A percentile compares a stretch with the other conserved stretches of the same genome.
phyloP scores from a whole-genome alignment of 2,329 filamentous ascomycete genomes.

The Neopestalotiopsis sp. region DNA sequence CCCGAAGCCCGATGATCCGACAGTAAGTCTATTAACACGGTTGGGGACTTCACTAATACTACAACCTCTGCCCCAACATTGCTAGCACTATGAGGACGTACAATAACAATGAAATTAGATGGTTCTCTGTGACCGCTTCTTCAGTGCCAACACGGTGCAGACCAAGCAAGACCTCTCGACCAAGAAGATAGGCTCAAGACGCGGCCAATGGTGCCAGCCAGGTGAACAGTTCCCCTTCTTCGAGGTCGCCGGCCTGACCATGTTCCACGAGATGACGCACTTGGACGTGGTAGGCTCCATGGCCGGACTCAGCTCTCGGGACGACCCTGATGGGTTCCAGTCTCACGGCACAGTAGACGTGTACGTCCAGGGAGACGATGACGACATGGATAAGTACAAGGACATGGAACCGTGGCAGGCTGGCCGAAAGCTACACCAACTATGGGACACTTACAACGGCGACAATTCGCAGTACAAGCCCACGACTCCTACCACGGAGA shows the following conservation, averaged over 20 bases:
- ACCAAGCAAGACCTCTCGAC: background rate
- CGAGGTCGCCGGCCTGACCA: conserved; percentile 12
- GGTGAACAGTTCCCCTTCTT: conserved; percentile 2
- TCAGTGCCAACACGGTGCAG: background rate
- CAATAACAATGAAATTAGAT: background rate
- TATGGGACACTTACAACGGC: background rate
- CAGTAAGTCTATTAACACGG: background rate
- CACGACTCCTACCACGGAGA: background rate
- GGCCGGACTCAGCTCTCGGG: background rate
- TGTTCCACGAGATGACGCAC: conserved; percentile 13
- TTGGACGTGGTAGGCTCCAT: background rate
- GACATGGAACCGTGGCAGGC: conserved; percentile 6
- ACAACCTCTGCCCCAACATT: background rate
- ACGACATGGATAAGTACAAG: background rate
- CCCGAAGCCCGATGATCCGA: background rate
- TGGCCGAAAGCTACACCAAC: background rate
- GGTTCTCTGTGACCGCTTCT: background rate
- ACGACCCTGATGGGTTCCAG: background rate
- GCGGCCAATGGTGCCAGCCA: background rate
- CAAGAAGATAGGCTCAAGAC: background rate
- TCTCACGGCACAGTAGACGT: conserved; percentile 1
- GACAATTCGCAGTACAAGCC: conserved; percentile 9
- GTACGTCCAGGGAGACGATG: background rate
- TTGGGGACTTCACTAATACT: no score
- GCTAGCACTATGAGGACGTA: background rate